Conservation (phyloP, 352 stramenopile species). For the Globisporangium nagaii region DNA sequence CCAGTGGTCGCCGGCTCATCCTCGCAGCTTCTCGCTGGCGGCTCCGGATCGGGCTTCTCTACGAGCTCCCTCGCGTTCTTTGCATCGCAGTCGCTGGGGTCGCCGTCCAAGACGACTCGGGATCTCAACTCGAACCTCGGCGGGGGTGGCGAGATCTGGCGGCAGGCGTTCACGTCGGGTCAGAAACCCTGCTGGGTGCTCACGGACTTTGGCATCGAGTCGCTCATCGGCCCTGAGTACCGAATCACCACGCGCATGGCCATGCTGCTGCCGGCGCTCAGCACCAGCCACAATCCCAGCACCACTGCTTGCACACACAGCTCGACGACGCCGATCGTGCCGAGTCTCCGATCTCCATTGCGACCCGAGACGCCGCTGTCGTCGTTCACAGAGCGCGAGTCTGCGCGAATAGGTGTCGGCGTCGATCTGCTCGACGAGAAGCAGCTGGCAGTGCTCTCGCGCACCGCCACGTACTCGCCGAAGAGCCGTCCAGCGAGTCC, state of each 20-base stretch:
- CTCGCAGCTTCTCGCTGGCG: conserved; percentile 16
- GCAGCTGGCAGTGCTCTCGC: conserved; percentile 35
- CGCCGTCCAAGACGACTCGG: conserved; percentile 9
- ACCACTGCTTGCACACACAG: background rate
- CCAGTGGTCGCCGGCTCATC: conserved; percentile 16
- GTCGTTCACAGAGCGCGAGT: conserved; percentile 32
- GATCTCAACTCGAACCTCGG: conserved; percentile 16
- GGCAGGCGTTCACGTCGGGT: conserved; percentile 32
- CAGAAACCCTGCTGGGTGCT: conserved; percentile 69
- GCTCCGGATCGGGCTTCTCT: conserved; percentile 9
- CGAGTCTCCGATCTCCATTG: conserved; percentile 16
- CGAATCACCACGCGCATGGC: conserved; percentile 40
- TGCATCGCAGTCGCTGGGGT: conserved; percentile 12
- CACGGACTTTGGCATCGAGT: conserved; percentile 50
- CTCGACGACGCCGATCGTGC: conserved; percentile 4
- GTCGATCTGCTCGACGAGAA: conserved; percentile 48
- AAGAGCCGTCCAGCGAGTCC: conserved; percentile 23
- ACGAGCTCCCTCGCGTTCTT: conserved; percentile 20
- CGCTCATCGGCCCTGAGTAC: conserved; percentile 62
- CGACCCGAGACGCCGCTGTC: conserved; percentile 33
- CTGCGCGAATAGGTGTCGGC: conserved; percentile 35
- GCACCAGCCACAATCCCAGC: background rate
- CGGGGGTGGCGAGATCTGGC: conserved; percentile 27
- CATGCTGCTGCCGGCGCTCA: conserved; percentile 30
- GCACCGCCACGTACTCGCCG: conserved; percentile 27